phyloP scores from a whole-genome alignment of 73 alveolate species.

The Uronychia setigera region DNA sequence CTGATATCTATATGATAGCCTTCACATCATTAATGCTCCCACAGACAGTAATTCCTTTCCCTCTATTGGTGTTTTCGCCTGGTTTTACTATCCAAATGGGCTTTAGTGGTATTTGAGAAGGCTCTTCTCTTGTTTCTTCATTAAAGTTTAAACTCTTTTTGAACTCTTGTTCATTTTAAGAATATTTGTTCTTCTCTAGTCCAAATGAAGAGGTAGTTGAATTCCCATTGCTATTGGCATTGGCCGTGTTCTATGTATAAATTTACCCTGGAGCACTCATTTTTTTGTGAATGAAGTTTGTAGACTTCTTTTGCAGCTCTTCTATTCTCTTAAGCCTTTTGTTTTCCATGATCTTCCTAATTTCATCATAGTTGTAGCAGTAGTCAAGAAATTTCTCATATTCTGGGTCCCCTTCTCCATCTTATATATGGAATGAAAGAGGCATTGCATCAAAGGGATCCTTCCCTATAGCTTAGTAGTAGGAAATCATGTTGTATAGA shows the following conservation, averaged over 20 bases:
- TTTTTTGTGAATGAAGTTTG: too few relatives aligned
- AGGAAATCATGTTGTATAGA: conserved; percentile 20
- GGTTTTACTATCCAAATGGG: conserved; percentile 48
- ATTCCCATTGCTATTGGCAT: too few relatives aligned
- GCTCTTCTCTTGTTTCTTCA: too few relatives aligned
- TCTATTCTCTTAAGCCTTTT: background rate
- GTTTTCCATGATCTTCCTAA: background rate
- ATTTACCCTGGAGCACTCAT: too few relatives aligned
- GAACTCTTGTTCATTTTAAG: too few relatives aligned
- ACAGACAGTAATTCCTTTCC: conserved; percentile 40
- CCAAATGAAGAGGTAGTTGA: too few relatives aligned
- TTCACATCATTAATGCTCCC: too few relatives aligned
- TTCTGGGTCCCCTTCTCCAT: conserved; percentile 23
- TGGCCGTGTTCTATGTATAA: too few relatives aligned
- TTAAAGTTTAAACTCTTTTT: too few relatives aligned
- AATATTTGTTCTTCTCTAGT: too few relatives aligned
- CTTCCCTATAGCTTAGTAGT: conserved; percentile 17
- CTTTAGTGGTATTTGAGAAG: too few relatives aligned
- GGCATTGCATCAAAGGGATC: conserved; percentile 17
- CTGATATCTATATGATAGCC: conserved; percentile 44
- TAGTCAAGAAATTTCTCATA: conserved; percentile 20
- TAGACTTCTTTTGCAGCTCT: too few relatives aligned
- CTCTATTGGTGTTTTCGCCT: conserved; percentile 49
- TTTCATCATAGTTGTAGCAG: conserved; percentile 3
- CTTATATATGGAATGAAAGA: conserved; percentile 31